phyloP scores from a whole-genome alignment of 768 basidiomycete species.

The Boletus sp. region DNA sequence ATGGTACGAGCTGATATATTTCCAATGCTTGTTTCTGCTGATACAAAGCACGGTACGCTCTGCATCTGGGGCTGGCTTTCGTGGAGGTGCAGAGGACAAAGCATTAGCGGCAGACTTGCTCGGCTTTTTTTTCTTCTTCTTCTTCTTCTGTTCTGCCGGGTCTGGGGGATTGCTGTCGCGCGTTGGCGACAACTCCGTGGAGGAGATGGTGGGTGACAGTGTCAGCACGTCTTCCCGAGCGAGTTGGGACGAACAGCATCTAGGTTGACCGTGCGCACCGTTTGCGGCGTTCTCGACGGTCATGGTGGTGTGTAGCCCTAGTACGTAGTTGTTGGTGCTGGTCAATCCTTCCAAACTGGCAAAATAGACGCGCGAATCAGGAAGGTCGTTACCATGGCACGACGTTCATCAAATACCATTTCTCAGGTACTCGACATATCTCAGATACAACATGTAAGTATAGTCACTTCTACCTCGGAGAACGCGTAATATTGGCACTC shows the following conservation, averaged over 20 bases:
- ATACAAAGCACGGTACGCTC: constrained; percentile 72
- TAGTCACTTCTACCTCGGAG: too few relatives aligned
- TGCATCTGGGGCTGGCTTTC: constrained; percentile 38
- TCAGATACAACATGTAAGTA: too few relatives aligned
- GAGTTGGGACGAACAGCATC: not conserved
- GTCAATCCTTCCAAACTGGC: not conserved
- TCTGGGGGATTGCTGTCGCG: constrained; percentile 6
- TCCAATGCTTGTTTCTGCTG: constrained; percentile 93
- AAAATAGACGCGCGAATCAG: constrained; percentile 5
- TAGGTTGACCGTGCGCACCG: not conserved
- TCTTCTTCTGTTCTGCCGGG: constrained; percentile 56
- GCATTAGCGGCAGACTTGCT: constrained; percentile 37
- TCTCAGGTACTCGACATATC: too few relatives aligned
- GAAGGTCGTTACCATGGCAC: constrained; percentile 14
- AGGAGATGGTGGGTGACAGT: not conserved
- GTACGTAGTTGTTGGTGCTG: not conserved
- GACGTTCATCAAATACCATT: not conserved
- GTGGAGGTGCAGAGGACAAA: constrained; percentile 10
- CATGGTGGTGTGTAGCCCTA: constrained; percentile 2
- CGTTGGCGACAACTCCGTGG: constrained; percentile 23
- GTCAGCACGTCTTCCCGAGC: not conserved
- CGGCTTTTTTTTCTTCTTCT: constrained; percentile 62
- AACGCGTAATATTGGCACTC: too few relatives aligned
- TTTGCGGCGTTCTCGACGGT: not conserved
- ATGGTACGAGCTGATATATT: constrained; percentile 89